Base-by-base conservation (phyloP, 441 rosid species). In the Daphne laureola region DNA sequence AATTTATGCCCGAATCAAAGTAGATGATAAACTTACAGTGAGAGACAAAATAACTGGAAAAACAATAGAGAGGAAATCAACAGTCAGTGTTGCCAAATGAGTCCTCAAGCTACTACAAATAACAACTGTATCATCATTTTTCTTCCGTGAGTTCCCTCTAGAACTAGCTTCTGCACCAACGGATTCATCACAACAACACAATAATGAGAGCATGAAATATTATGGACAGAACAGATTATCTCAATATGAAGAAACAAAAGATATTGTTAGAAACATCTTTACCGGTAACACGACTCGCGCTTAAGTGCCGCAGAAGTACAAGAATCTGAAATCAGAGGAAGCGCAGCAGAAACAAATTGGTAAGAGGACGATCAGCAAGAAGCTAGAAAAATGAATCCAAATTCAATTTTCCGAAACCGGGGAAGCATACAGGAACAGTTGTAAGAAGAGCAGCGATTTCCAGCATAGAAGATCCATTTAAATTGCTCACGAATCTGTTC, bases 401-500 rank as follows among this genome's bases (percentile, higher is more conserved):
- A 4, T 31, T 31, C 38, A 31, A 5, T 31, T 31, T 53, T 15
- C 40, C 2, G 46, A 51, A 17, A 43, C 25, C 42, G 4, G 11
- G n/a, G 36, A 8, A 44, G 58, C 78, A 49, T 71, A 86, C 96
- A 31, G 95, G 86, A 43, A 76, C 76, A 54, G 70, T 67, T 21
- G 89, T 72, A 46, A 79, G 69, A 27, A 88, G 76, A 17, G 77
- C 83, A 26, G 79, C 71, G 57, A 83, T 75, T 74, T 86, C 86
- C n/a, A 73, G 71, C 78, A 84, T 79, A 8, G 96, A 86, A 31
- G 96, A 81, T 66, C 96, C 96, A 8, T 47, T 69, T 59, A 92
- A 73, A 71, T 88, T 84, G 84, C 96, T 88, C 3, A 88, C 96
- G 57, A 88, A 86, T 67, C 96, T 92, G 73, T 27, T 21, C 25